Conservation (phyloP, 306 rosid species). For the Albizia julibrissin region DNA sequence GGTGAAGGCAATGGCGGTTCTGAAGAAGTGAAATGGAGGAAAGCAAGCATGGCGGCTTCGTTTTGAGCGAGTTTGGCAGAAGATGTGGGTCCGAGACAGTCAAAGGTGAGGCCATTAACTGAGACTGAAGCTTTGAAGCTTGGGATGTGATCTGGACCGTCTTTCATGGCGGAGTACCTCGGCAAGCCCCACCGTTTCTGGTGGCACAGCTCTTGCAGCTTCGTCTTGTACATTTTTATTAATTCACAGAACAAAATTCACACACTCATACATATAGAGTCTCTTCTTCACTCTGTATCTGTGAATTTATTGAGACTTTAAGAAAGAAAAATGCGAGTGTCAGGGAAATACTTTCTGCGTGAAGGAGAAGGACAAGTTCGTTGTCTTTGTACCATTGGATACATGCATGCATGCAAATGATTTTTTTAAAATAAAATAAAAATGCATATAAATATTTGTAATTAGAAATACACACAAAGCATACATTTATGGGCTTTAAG, state of each 20-base stretch:
- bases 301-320: neutral
- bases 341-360: neutral
- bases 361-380: neutral
- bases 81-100: slow-evolving; percentile 29
- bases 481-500: too few relatives aligned
- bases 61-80: slow-evolving; percentile 69
- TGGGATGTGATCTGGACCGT: slow-evolving; percentile 63
- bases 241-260: neutral
- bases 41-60: slow-evolving; percentile 62
- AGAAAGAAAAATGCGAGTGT: neutral
- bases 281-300: neutral
- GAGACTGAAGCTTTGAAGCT: slow-evolving; percentile 54
- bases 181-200: slow-evolving; percentile 55
- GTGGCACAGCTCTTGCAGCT: slow-evolving; percentile 71
- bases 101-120: slow-evolving; percentile 51
- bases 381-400: neutral
- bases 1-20: too few relatives aligned
- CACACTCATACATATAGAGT: too few relatives aligned
- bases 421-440: neutral
- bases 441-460: too few relatives aligned
- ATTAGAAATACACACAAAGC: too few relatives aligned
- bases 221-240: slow-evolving; percentile 57
- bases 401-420: neutral
- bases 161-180: slow-evolving; percentile 41
- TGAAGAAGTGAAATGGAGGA: slow-evolving; percentile 41